Evolutionary conservation across 2,329 filamentous ascomycete species (phyloP).

Genomic region (Ophiosphaerella narmari): DNA sequence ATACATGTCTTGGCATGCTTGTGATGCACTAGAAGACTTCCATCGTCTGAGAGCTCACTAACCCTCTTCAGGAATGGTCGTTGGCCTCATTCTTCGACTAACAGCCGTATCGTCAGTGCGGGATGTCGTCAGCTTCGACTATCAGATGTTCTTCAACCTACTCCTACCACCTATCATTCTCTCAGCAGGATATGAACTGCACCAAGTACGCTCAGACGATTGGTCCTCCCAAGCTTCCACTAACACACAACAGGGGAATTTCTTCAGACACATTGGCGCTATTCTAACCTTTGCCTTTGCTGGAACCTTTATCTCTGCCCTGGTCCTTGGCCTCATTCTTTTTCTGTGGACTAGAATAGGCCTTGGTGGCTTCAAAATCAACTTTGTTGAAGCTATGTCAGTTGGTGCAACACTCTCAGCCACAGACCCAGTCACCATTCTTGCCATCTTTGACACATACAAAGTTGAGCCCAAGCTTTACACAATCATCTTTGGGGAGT

Average conservation of each 20-base stretch:
- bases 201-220: conserved; percentile 63
- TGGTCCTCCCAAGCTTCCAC: not conserved
- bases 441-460: conserved; percentile 99
- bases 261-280: conserved; percentile 96
- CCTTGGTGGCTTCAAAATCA: conserved; percentile 81
- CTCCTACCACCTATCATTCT: conserved; percentile 98
- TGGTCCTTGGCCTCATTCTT: conserved; percentile 88
- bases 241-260: conserved; percentile 69
- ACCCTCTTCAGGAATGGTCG: conserved; percentile 76
- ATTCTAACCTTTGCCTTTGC: conserved; percentile 98
- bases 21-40: conserved; percentile 8
- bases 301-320: conserved; percentile 93
- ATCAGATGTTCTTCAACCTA: conserved; percentile 99
- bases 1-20: conserved; percentile 4
- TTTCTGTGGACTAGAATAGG: conserved; percentile 89
- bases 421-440: conserved; percentile 94
- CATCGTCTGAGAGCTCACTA: conserved; percentile 26
- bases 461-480: conserved; percentile 99
- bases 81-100: conserved; percentile 85
- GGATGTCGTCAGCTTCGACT: conserved; percentile 93
- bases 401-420: conserved; percentile 95
- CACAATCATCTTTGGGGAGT: conserved; percentile 98
- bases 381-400: conserved; percentile 93
- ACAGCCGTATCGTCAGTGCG: conserved; percentile 82
- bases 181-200: conserved; percentile 93